Base-by-base conservation (phyloP, 352 stramenopile genomes). In the Phytopythium litorale region DNA sequence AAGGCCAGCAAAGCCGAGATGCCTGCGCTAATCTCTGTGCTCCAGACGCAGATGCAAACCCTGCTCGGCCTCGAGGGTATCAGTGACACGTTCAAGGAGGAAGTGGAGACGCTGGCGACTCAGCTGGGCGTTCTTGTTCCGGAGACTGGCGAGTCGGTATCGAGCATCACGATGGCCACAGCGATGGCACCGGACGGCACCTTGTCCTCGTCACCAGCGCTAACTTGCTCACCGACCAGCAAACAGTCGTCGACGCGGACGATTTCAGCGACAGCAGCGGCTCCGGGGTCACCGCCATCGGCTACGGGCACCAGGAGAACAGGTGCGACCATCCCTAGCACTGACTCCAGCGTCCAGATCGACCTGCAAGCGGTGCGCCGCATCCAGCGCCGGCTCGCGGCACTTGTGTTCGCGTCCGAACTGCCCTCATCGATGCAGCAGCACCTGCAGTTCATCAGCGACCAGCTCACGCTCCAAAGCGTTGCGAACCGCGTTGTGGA, bases 301-400 rank as follows among this genome's bases (percentile, higher is more conserved):
- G 25, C 50, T 18, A 42, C 46, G 7, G 23, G 21, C n/a, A 33
- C 12, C 4, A 52, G 28, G 15, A 52, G 46, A 19, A 8, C 46
- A 13, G n/a, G 11, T 9, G 3, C 5, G 23, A 16, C 43, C 4
- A 50, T 50, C 43, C 40, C 40, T 23, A 33, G 21, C 21, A 52
- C 46, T 2, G 46, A 52, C 46, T 5, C 46, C 9, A 15, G 46
- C 46, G 5, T 9, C 9, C 51, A 57, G 40, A 21, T 92, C 45
- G 84, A 96, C 64, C 67, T 96, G 16, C 72, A 84, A 51, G 79
- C 82, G n/a, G 88, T 97, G 37, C 81, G 87, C n/a, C 85, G 81
- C 40, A 72, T 93, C 13, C 85, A 94, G 60, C 79, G 86, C 2
- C 83, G 89, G 21, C 66, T 96, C 28, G 87, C 79, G 16, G 85